Evolutionary conservation across 139 green algal genomes (phyloP).

Genomic region (Choricystis sp.): DNA sequence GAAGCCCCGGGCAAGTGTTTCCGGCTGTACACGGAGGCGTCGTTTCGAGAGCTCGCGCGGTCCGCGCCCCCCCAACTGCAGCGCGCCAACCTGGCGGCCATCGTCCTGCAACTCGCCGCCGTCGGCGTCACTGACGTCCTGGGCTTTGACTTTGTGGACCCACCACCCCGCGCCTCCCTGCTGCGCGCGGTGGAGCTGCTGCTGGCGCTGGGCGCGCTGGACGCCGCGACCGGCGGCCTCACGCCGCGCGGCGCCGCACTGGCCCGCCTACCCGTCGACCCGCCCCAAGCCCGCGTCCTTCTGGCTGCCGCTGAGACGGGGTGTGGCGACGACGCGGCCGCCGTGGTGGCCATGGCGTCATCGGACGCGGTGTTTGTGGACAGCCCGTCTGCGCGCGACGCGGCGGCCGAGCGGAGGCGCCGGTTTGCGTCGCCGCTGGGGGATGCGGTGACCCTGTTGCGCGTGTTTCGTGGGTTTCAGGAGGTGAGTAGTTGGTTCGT

Average conservation of each 20-base stretch:
- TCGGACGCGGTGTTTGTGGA: constrained; percentile 40
- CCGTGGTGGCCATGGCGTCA: constrained; percentile 64
- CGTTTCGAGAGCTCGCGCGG: constrained; percentile 37
- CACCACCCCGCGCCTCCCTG: constrained; percentile 68
- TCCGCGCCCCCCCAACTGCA: constrained; percentile 72
- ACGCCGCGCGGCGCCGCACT: constrained; percentile 28
- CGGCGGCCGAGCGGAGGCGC: constrained; percentile 30
- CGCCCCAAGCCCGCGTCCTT: constrained; percentile 39
- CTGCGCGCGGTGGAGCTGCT: constrained; percentile 63
- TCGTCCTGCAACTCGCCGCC: constrained; percentile 72
- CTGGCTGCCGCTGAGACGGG: constrained; percentile 29
- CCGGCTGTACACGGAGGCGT: constrained; percentile 75
- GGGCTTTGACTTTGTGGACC: constrained; percentile 79
- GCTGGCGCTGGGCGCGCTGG: constrained; percentile 57
- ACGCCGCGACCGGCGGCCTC: constrained; percentile 25
- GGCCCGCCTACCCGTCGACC: constrained; percentile 67
- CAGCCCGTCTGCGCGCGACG: constrained; percentile 12
- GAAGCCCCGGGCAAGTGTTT: constrained; percentile 75
- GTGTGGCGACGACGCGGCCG: constrained; percentile 47
- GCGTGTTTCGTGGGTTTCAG: constrained; percentile 36
- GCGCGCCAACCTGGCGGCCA: constrained; percentile 49
- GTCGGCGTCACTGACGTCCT: constrained; percentile 82
- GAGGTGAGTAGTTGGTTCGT: too few relatives aligned
- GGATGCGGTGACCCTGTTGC: constrained; percentile 66
- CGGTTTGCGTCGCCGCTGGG: constrained; percentile 46